phyloP scores from a whole-genome alignment of 805 yeast species.

The Candida saitoana region DNA sequence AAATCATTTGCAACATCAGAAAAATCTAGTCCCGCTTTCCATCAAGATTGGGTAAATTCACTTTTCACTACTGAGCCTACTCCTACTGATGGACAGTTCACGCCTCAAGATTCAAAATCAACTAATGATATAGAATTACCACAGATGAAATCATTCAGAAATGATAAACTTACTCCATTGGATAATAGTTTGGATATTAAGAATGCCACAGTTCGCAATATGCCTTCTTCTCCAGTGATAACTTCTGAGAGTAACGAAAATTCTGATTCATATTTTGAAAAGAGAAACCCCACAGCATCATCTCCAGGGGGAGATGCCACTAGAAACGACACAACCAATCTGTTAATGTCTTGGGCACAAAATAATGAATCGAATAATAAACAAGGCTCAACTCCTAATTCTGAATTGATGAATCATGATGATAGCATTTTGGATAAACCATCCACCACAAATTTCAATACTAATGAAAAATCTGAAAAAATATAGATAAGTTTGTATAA shows the following conservation, averaged over 20 bases:
- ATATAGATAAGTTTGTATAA: not conserved
- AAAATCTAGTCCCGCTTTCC: conserved; percentile 34
- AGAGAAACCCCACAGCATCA: conserved; percentile 21
- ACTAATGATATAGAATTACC: conserved; percentile 20
- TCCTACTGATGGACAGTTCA: conserved; percentile 28
- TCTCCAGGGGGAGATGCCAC: conserved; percentile 28
- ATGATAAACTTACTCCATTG: conserved; percentile 22
- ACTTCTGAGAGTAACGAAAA: conserved; percentile 11
- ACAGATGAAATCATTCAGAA: conserved; percentile 27
- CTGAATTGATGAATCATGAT: conserved; percentile 23
- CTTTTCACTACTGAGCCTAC: conserved; percentile 39
- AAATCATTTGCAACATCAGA: conserved; percentile 26
- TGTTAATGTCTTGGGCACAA: conserved; percentile 23
- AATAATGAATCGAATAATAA: conserved; percentile 6
- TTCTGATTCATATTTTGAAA: conserved; percentile 2
- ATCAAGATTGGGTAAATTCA: conserved; percentile 41
- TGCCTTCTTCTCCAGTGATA: conserved; percentile 41
- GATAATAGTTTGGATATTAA: conserved; percentile 14
- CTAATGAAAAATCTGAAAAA: not conserved
- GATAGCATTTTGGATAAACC: not conserved
- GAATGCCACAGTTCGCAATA: conserved; percentile 24
- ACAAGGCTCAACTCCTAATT: conserved; percentile 23
- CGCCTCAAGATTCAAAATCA: conserved; percentile 19
- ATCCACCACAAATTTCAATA: not conserved
- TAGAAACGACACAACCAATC: conserved; percentile 28